Evolutionary conservation across 257 asterid species (phyloP).

Genomic region (Penstemon barbatus): DNA sequence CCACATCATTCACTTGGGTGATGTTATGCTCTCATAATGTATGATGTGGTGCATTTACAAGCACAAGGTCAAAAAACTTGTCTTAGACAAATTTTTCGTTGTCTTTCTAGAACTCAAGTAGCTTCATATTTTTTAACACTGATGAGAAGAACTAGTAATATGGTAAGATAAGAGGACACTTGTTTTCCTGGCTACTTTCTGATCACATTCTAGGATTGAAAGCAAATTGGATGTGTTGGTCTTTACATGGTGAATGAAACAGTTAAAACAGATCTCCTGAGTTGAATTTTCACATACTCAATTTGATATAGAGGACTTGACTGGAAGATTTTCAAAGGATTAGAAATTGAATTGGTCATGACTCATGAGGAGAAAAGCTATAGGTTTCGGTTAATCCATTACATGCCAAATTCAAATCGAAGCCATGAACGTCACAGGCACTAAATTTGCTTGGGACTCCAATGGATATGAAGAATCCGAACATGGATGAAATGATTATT

Average conservation of each 20-base stretch:
- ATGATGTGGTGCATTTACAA: too few species aligned
- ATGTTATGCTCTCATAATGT: too few species aligned
- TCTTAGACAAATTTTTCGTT: too few species aligned
- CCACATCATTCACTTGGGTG: too few species aligned
- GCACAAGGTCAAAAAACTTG: too few species aligned
- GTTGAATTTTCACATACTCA: neutral
- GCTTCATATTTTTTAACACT: slow-evolving; percentile 29
- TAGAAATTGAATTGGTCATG: slow-evolving; percentile 10
- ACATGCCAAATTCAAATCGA: neutral
- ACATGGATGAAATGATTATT: too few species aligned
- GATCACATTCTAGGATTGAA: neutral
- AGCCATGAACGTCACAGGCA: neutral
- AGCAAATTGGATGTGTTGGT: neutral
- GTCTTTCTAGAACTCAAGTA: slow-evolving; percentile 28
- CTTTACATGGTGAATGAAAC: neutral
- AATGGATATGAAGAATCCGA: too few species aligned
- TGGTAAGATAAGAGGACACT: neutral
- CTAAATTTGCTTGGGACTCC: neutral
- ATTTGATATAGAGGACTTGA: neutral
- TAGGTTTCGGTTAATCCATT: too few species aligned
- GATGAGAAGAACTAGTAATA: slow-evolving; percentile 13
- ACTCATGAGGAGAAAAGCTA: neutral
- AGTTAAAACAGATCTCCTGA: neutral
- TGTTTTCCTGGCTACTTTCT: slow-evolving; percentile 26
- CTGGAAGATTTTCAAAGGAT: slow-evolving; percentile 1